phyloP scores from a whole-genome alignment of 371 early-diverging fungal species.

The Mortierella sp. region DNA sequence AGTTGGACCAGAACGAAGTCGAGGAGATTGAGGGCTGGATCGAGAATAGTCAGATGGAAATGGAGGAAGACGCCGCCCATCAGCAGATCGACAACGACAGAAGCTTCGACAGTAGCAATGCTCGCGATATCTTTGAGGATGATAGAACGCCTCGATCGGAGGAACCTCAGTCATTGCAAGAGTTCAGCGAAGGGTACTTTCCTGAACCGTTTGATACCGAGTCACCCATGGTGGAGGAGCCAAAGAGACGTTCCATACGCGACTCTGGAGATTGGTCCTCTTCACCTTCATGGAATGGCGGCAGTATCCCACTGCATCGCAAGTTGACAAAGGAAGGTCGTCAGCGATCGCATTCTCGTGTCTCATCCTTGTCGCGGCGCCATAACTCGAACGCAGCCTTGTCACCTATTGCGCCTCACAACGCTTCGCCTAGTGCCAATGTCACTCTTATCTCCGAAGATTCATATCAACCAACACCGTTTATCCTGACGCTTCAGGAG shows the following conservation, averaged over 20 bases:
- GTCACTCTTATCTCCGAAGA: conserved; percentile 66
- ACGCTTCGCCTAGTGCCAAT: conserved; percentile 53
- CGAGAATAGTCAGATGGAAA: conserved; percentile 54
- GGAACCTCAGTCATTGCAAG: conserved; percentile 24
- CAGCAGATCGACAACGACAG: conserved; percentile 21
- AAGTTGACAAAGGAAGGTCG: conserved; percentile 50
- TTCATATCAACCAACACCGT: conserved; percentile 67
- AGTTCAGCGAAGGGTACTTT: conserved; percentile 50
- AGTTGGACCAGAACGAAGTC: conserved; percentile 53
- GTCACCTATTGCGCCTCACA: conserved; percentile 34
- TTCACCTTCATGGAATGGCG: conserved; percentile 53
- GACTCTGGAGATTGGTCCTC: conserved; percentile 54
- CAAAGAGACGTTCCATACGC: conserved; percentile 36
- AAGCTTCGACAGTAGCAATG: conserved; percentile 27
- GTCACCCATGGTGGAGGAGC: conserved; percentile 38
- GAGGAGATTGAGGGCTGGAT: conserved; percentile 57
- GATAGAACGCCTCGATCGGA: conserved; percentile 46
- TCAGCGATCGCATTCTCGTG: conserved; percentile 49
- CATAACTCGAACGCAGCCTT: conserved; percentile 22
- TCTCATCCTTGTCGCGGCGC: conserved; percentile 42
- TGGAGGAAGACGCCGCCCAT: conserved; percentile 43
- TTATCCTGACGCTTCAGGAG: conserved; percentile 68
- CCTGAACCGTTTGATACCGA: conserved; percentile 46
- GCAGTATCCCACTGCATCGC: conserved; percentile 51
- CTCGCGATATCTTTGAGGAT: conserved; percentile 24